Conservation (phyloP, 2,329 filamentous ascomycete genomes). For the Metarhizium robertsii region DNA sequence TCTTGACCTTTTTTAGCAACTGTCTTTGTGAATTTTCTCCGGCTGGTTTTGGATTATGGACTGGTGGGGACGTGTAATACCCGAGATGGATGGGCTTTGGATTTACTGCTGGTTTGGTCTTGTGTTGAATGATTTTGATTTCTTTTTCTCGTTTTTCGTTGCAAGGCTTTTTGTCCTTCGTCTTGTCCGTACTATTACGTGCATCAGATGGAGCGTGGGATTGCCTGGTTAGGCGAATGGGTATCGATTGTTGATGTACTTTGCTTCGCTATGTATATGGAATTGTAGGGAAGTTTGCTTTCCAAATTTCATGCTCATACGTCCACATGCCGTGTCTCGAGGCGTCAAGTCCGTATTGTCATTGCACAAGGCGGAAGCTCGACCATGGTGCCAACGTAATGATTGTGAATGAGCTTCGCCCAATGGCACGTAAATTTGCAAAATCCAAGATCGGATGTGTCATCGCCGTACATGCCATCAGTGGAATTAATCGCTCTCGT, state of each 20-base stretch:
- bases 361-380: too few species aligned
- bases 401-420: background rate
- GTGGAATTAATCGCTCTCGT: conserved; percentile 42
- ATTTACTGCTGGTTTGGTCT: background rate
- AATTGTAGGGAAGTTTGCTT: background rate
- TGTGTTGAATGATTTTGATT: conserved; percentile 11
- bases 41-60: background rate
- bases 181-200: conserved; percentile 6
- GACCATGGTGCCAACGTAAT: too few species aligned
- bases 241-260: background rate
- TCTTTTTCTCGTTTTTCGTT: conserved; percentile 9
- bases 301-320: background rate
- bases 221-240: conserved; percentile 4
- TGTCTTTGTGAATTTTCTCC: background rate
- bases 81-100: conserved; percentile 5
- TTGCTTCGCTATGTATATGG: background rate
- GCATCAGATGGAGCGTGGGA: conserved; percentile 8
- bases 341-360: background rate
- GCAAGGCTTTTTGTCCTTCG: conserved; percentile 1
- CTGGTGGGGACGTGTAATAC: conserved; percentile 6
- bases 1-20: conserved; percentile 2
- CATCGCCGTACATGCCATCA: background rate
- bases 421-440: too few species aligned
- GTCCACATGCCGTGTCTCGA: conserved; percentile 1
- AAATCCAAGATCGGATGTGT: too few species aligned